phyloP scores from a whole-genome alignment of 2,329 filamentous ascomycete species.

The Ophiostoma sp. region DNA sequence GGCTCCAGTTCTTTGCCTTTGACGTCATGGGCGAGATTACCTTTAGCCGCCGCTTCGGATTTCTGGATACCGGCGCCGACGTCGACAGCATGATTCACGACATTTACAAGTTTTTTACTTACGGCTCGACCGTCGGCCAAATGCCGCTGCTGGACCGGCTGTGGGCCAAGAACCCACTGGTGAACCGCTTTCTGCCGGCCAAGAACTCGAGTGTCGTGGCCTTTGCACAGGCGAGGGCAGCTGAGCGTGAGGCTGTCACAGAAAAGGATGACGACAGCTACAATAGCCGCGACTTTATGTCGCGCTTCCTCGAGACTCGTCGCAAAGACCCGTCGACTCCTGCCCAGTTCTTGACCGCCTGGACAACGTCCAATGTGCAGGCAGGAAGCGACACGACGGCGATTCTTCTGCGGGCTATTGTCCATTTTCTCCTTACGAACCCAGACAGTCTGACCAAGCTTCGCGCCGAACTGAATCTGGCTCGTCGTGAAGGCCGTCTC shows the following conservation, averaged over 20 bases:
- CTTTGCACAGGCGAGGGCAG: slow-evolving; percentile 12
- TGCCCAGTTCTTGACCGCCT: slow-evolving; percentile 36
- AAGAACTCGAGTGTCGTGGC: slow-evolving; percentile 23
- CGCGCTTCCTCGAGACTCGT: slow-evolving; percentile 43
- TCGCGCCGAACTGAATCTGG: slow-evolving; percentile 39
- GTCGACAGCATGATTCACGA: slow-evolving; percentile 43
- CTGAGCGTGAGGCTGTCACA: neutral
- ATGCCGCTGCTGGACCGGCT: slow-evolving; percentile 39
- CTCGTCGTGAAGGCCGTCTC: slow-evolving; percentile 27
- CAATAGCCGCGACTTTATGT: slow-evolving; percentile 41
- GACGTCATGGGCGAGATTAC: slow-evolving; percentile 47
- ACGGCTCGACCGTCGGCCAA: slow-evolving; percentile 32
- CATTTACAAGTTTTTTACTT: slow-evolving; percentile 31
- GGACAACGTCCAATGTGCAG: slow-evolving; percentile 39
- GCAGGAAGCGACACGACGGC: slow-evolving; percentile 42
- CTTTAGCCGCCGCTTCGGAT: slow-evolving; percentile 45
- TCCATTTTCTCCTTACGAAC: slow-evolving; percentile 42
- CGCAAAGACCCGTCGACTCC: slow-evolving; percentile 25
- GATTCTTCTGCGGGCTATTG: slow-evolving; percentile 36
- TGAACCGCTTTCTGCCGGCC: slow-evolving; percentile 31
- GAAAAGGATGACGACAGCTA: slow-evolving; percentile 34
- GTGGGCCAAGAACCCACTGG: slow-evolving; percentile 44
- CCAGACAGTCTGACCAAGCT: slow-evolving; percentile 33
- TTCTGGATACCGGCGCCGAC: slow-evolving; percentile 33
- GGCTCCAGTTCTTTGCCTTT: slow-evolving; percentile 42